A percentile compares a stretch with the other conserved stretches of the same genome.
Conservation (phyloP, 257 asterid species). For the Thymus quinquecostatus region DNA sequence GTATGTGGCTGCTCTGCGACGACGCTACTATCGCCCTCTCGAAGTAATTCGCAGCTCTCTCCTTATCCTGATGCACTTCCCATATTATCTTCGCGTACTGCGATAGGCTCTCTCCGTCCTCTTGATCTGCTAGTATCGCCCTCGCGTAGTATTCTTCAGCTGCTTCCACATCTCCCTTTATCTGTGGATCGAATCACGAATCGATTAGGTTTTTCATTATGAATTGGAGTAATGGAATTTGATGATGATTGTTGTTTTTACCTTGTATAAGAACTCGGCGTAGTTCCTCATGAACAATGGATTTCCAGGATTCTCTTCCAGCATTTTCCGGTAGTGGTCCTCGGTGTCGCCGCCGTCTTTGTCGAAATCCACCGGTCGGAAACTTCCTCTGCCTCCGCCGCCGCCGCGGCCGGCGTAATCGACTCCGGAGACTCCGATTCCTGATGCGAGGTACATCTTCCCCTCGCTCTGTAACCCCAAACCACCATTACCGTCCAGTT, state of each 20-base stretch:
- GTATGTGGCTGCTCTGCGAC: slow-evolving; percentile 65
- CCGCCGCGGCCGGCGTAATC: slow-evolving; percentile 34
- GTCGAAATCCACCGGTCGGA: slow-evolving; percentile 50
- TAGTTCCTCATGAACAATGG: slow-evolving; percentile 76
- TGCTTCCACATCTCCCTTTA: slow-evolving; percentile 54
- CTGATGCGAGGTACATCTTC: slow-evolving; percentile 71
- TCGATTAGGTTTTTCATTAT: background rate
- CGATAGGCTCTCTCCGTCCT: slow-evolving; percentile 76
- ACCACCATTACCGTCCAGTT: slow-evolving; percentile 20
- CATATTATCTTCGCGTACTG: slow-evolving; percentile 72
- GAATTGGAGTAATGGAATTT: background rate
- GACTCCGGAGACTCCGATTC: slow-evolving; percentile 56
- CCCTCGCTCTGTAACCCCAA: slow-evolving; percentile 46
- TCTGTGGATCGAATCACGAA: slow-evolving; percentile 35
- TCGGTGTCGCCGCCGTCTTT: slow-evolving; percentile 53
- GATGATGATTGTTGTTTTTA: background rate
- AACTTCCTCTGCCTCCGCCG: slow-evolving; percentile 55
- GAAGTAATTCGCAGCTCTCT: slow-evolving; percentile 60
- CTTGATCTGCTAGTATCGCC: slow-evolving; percentile 80
- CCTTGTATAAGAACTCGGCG: slow-evolving; percentile 83
- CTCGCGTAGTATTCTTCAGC: slow-evolving; percentile 86
- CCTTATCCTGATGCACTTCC: slow-evolving; percentile 70
- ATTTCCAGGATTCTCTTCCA: slow-evolving; percentile 67
- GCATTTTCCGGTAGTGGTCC: slow-evolving; percentile 65
- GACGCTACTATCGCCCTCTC: slow-evolving; percentile 71